Base-by-base conservation (phyloP, 139 green algal species). In the Chlorella sp. region DNA sequence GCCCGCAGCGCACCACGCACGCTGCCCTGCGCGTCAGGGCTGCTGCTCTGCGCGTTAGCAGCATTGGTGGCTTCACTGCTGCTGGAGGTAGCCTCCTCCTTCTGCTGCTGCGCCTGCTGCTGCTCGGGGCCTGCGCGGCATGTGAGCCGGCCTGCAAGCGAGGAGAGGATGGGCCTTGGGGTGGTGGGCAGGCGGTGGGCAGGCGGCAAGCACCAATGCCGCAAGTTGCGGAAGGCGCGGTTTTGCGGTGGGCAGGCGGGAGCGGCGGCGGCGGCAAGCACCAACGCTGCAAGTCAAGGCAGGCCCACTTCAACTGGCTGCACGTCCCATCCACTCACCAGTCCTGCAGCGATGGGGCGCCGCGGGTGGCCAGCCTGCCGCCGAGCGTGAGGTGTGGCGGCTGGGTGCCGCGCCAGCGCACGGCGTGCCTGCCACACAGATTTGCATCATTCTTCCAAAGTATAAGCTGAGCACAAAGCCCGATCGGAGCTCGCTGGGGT, bases 1-100 rank as follows among this genome's bases (percentile, higher is more conserved):
- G 77, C 28, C 32, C 77, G 77, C 60, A 83, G 56, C 60, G 77
- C 41, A 24, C 74, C 77, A 30, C 77, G 77, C 58, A 83, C 77
- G 40, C 54, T 73, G 77, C 56, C 30, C 14, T 20, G 51, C 13
- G 51, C 13, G 14, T 60, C 51, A 54, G 46, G 46, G 46, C 46
- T 54, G 58, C 76, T 46, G 40, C 14, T 38, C n/a, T n/a, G n/a
- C n/a, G n/a, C n/a, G n/a, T n/a, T n/a, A n/a, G n/a, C n/a, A n/a
- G n/a, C n/a, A n/a, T n/a, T n/a, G n/a, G n/a, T n/a, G 1, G 36
- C 56, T 9, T 46, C 38, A 41, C 40, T 43, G 40, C 75, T 64
- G 54, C n/a, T 68, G 75, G 34, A 32, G 46, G 11, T 43, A 7
- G 56, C 20, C 40, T 41, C 58, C 8, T 11, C 65, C 0, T 30